Percentiles rank a stretch among this genome's conserved stretches.
Evolutionary conservation across 805 yeast species (phyloP).

Genomic region (Metahyphopichia silvanorum): DNA sequence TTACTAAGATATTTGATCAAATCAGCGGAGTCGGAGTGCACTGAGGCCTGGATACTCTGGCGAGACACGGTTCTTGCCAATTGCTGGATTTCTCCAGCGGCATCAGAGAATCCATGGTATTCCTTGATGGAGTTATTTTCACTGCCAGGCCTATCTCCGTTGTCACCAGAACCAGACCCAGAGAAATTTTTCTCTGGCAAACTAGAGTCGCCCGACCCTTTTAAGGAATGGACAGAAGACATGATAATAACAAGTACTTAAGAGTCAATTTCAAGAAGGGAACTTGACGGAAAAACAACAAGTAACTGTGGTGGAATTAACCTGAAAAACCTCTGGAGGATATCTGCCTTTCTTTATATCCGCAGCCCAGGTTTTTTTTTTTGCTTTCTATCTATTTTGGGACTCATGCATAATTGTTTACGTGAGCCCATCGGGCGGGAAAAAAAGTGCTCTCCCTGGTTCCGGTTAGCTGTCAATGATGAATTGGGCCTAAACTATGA

Average conservation of each 20-base stretch:
- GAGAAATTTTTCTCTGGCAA: not conserved
- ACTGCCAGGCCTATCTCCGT: slow-evolving; percentile 3
- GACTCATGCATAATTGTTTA: too few relatives aligned
- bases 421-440: too few relatives aligned
- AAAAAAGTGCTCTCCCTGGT: too few relatives aligned
- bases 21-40: slow-evolving; percentile 16
- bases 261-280: slow-evolving; percentile 4
- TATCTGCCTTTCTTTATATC: too few relatives aligned
- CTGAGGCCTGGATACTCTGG: slow-evolving; percentile 5
- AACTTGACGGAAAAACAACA: too few relatives aligned
- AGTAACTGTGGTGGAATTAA: too few relatives aligned
- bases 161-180: not conserved
- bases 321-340: too few relatives aligned
- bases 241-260: too few relatives aligned
- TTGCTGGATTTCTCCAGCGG: slow-evolving; percentile 31
- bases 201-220: not conserved
- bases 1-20: slow-evolving; percentile 41
- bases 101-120: slow-evolving; percentile 32
- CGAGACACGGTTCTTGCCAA: slow-evolving; percentile 43
- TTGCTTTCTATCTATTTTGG: too few relatives aligned
- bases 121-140: slow-evolving; percentile 15
- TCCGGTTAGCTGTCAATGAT: too few relatives aligned
- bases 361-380: too few relatives aligned
- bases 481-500: too few relatives aligned
- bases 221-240: not conserved